A percentile compares a stretch with the other conserved stretches of the same genome.
Conservation (phyloP, 805 yeast genomes). For the Sugiyamaella boreocaroliniensis region DNA sequence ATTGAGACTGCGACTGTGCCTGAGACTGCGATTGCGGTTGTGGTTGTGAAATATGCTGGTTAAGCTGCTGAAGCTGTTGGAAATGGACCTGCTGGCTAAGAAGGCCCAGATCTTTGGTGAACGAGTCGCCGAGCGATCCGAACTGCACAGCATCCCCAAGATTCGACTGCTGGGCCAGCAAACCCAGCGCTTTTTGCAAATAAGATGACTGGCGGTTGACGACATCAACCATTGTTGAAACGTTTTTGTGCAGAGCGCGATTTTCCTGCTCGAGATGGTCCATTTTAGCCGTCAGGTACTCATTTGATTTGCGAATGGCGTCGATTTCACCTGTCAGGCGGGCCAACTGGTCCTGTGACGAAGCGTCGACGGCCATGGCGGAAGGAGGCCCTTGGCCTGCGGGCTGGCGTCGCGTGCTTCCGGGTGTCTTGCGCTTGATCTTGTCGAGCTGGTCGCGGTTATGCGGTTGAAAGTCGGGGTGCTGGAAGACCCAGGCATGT, state of each 20-base stretch:
- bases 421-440: slow-evolving; percentile 74
- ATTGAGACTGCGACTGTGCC: not conserved
- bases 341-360: not conserved
- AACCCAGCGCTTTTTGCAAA: slow-evolving; percentile 5
- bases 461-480: slow-evolving; percentile 75
- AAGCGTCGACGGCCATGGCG: not conserved
- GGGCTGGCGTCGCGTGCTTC: slow-evolving; percentile 1
- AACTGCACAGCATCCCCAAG: not conserved
- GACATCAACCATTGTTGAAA: not conserved
- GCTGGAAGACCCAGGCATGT: slow-evolving; percentile 89
- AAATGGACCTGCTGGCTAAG: not conserved
- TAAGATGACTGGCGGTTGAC: not conserved
- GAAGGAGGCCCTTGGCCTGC: not conserved
- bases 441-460: slow-evolving; percentile 76
- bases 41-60: not conserved
- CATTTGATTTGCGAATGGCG: slow-evolving; percentile 2
- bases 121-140: not conserved
- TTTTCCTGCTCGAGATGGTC: slow-evolving; percentile 7
- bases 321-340: slow-evolving; percentile 2
- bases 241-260: not conserved
- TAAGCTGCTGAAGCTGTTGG: not conserved
- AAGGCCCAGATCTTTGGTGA: not conserved
- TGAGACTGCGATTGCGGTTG: not conserved
- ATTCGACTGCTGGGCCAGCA: not conserved
- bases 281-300: slow-evolving; percentile 1